Evolutionary conservation across 1,284 basidiomycete species (phyloP), one percentile per base, ranked within the genome.

Genomic region (Lentinula novae-zelandiae): DNA sequence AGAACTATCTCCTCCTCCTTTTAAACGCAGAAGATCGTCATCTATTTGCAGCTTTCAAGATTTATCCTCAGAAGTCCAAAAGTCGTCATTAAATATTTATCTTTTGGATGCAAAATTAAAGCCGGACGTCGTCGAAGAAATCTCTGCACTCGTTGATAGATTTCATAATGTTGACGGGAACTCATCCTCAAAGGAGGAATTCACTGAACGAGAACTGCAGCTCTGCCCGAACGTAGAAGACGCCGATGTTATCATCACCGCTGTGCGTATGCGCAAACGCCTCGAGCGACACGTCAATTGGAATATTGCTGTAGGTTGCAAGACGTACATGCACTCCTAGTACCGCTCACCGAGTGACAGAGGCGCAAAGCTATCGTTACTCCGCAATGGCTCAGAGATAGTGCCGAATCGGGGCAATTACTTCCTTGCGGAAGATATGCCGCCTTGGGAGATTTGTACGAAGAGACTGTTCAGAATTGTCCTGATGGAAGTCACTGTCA

Each of bases 271-370:
- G 83, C 77, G 78, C 62, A 79, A 81, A 63, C 80, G 90, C 4
- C 73, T 92, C 2, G 84, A 90, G 71, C 77, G 90, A 57, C 88
- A 91, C 69, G 60, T 92, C 10, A 68, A 78, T 42, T 87, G 85
- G 86, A 72, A 78, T 2, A 66, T 84, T 39, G 85, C 87, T 27
- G 89, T 90, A 69, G 69, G 86, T 78, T 15, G 59, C 38, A 57
- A 42, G 42, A 31, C 38, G 51, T 10, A 33, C n/a, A 42, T 13
- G 20, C 3, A 0, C n/a, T 42, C 2, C 15, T 57, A 39, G 40
- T 44, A 42, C 31, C 57, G 48, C 20, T 62, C 42, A 51, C 51
- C 36, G 48, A 12, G 34, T 44, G 7, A 58, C 6, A 91, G 89
- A 82, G 76, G 73, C 76, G 76, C 34, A 90, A 87, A 68, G 75